phyloP scores from a whole-genome alignment of 169 alveolate genomes.

The Neospora caninum region DNA sequence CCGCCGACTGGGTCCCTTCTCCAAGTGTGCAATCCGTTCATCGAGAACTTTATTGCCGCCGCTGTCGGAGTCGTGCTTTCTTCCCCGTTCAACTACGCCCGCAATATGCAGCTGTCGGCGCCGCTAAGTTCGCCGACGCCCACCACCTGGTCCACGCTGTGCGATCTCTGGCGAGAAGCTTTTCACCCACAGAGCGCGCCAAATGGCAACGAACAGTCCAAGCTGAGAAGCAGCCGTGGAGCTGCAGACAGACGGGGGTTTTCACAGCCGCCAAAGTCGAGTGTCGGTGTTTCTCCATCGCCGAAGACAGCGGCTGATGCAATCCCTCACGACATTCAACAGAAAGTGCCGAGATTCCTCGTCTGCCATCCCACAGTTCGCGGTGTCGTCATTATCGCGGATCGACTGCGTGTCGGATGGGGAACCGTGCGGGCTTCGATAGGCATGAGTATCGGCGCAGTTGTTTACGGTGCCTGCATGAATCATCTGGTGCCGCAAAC shows the following conservation, averaged over 20 bases:
- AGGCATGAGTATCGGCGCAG: conserved; percentile 57
- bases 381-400: neutral
- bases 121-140: conserved; percentile 17
- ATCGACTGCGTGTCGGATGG: conserved; percentile 64
- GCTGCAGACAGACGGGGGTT: too few relatives aligned
- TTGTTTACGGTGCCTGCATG: conserved; percentile 41
- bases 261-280: too few relatives aligned
- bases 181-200: neutral
- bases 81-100: conserved; percentile 60
- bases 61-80: conserved; percentile 54
- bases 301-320: too few relatives aligned
- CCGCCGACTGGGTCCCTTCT: neutral
- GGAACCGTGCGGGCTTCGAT: conserved; percentile 59
- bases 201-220: too few relatives aligned
- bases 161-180: conserved; percentile 3
- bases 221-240: too few relatives aligned
- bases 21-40: conserved; percentile 1
- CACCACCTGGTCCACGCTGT: neutral
- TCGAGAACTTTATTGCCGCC: conserved; percentile 50
- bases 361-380: conserved; percentile 4
- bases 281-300: too few relatives aligned
- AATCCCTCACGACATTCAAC: neutral
- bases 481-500: neutral
- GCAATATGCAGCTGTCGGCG: conserved; percentile 54
- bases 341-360: neutral